Evolutionary conservation across 78 protist species (phyloP), one percentile per base, ranked within the genome.

Genomic region (Trichosphaerium sp.): DNA sequence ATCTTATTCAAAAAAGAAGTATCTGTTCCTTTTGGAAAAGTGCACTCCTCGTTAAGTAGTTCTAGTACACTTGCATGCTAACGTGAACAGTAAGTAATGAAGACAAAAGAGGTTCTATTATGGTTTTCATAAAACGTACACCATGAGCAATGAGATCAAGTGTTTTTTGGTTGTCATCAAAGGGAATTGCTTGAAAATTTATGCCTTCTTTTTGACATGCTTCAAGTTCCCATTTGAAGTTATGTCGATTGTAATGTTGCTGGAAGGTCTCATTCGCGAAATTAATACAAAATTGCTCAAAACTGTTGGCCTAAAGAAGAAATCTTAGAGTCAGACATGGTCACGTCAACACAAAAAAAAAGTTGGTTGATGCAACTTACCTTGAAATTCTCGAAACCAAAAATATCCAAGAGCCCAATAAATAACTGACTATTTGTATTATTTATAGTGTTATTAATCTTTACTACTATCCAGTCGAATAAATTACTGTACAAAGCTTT

Each of bases 341-440:
- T n/a, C n/a, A n/a, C n/a, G n/a, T n/a, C n/a, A n/a, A n/a, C n/a
- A n/a, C n/a, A n/a, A n/a, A n/a, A n/a, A n/a, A n/a, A n/a, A n/a
- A n/a, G n/a, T n/a, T n/a, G n/a, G n/a, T n/a, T n/a, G n/a, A n/a
- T n/a, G n/a, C n/a, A n/a, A n/a, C n/a, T n/a, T n/a, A n/a, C n/a
- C n/a, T n/a, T 39, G 69, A 87, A 87, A 28, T 60, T 39, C 80
- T 92, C 96, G 44, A 92, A 92, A 31, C 96, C 96, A 60, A 88
- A 92, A 47, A 92, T 92, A 54, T 92, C 96, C 25, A 92, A 72
- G 15, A 88, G 26, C 15, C 92, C 93, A 23, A 87, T 67, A 55
- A 11, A 69, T n/a, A n/a, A n/a, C n/a, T n/a, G n/a, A n/a, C n/a
- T n/a, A n/a, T n/a, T n/a, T n/a, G n/a, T n/a, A n/a, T n/a, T n/a